Evolutionary conservation across 1,139 yeast species (phyloP).

Genomic region (Hyphopichia khmerensis): DNA sequence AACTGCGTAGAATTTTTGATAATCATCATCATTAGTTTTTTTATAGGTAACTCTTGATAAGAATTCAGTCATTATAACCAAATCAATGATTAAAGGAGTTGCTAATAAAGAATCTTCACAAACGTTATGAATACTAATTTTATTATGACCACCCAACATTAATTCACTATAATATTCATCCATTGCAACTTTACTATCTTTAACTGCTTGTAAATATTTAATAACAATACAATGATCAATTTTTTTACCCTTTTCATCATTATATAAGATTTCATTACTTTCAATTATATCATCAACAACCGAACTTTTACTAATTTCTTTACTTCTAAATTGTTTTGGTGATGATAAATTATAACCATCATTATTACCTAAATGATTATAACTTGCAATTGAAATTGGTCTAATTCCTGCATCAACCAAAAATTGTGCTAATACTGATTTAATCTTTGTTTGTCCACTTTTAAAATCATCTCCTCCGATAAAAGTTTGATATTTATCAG

Average conservation of each 20-base stretch:
- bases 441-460: constrained; percentile 93
- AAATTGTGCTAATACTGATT: constrained; percentile 93
- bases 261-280: constrained; percentile 82
- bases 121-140: constrained; percentile 89
- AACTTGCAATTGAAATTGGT: constrained; percentile 91
- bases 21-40: constrained; percentile 46
- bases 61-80: constrained; percentile 88
- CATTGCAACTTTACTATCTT: constrained; percentile 97
- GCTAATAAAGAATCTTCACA: constrained; percentile 96
- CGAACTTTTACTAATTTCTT: constrained; percentile 90
- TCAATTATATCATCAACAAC: constrained; percentile 95
- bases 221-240: constrained; percentile 96
- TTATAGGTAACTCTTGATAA: constrained; percentile 81
- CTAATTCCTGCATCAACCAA: constrained; percentile 97
- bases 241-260: constrained; percentile 71
- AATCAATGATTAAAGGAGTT: constrained; percentile 89
- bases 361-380: constrained; percentile 95
- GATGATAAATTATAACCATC: constrained; percentile 93
- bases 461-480: constrained; percentile 98
- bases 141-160: constrained; percentile 97
- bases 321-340: constrained; percentile 90
- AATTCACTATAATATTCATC: constrained; percentile 96
- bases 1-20: constrained; percentile 77
- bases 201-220: constrained; percentile 91
- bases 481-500: constrained; percentile 72